phyloP scores from a whole-genome alignment of 192 early-diverging fungal genomes.

The Backusella morwellensis region DNA sequence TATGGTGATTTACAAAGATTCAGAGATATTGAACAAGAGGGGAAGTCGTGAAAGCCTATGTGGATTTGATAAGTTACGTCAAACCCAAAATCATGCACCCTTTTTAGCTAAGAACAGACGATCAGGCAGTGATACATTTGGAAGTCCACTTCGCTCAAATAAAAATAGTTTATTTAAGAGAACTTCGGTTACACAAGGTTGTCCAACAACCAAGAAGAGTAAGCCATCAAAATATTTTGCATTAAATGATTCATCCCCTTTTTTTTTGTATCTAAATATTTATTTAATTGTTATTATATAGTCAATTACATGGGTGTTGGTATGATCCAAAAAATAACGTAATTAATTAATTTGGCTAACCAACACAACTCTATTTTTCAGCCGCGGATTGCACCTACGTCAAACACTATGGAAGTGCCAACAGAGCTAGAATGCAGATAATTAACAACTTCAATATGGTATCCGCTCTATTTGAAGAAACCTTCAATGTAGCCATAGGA shows the following conservation, averaged over 20 bases:
- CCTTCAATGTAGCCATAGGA: slow-evolving; percentile 84
- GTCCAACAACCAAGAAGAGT: slow-evolving; percentile 16
- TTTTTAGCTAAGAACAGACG: neutral
- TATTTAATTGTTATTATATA: neutral
- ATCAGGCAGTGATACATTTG: neutral
- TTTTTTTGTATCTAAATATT: neutral
- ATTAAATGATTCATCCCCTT: neutral
- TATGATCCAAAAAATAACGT: neutral
- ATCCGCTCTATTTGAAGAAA: slow-evolving; percentile 77
- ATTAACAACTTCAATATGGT: slow-evolving; percentile 83
- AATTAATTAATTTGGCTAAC: neutral
- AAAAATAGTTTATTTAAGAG: neutral
- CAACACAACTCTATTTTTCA: neutral
- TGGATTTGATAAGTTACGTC: slow-evolving; percentile 16
- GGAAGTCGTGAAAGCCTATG: neutral
- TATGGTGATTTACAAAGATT: slow-evolving; percentile 29
- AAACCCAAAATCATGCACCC: neutral
- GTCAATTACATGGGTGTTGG: slow-evolving; percentile 38
- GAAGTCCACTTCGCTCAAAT: neutral
- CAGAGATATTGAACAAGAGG: neutral
- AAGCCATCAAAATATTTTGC: neutral
- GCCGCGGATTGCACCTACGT: slow-evolving; percentile 78
- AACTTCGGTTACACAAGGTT: neutral
- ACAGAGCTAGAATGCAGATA: slow-evolving; percentile 64
- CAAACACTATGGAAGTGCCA: slow-evolving; percentile 50